These are phyloP conservation scores for Ophiognomonia clavigignenti-juglandacearum DNA, from an alignment of 2,329 filamentous ascomycete species.

Conservation along the genomic window DNA sequence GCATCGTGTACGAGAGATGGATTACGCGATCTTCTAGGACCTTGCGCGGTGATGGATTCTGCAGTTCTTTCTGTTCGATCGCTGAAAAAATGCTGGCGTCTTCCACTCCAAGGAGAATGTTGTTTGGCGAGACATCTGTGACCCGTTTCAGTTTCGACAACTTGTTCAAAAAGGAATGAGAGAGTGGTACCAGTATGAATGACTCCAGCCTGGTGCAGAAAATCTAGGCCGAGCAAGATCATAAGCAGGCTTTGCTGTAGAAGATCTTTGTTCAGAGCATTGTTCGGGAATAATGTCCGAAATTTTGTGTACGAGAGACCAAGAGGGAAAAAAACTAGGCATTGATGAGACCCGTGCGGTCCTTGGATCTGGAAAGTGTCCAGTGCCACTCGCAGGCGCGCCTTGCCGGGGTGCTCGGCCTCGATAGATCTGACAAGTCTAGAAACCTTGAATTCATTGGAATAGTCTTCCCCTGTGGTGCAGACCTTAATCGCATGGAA, in stretches of 20 bases:
- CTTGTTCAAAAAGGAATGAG: background rate
- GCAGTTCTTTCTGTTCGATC: slow-evolving; percentile 16
- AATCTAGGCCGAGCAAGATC: slow-evolving; percentile 17
- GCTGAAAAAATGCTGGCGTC: slow-evolving; percentile 15
- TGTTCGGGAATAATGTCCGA: background rate
- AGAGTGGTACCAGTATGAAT: slow-evolving; percentile 18
- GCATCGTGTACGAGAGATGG: slow-evolving; percentile 23
- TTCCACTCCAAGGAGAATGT: slow-evolving; percentile 21
- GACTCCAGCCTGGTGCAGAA: slow-evolving; percentile 17
- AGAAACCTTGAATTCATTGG: background rate
- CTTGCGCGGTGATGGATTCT: slow-evolving; percentile 22
- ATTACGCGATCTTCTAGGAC: slow-evolving; percentile 23
- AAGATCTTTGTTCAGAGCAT: slow-evolving; percentile 1
- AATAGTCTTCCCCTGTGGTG: background rate
- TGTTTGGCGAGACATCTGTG: slow-evolving; percentile 24
- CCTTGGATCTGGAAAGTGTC: background rate
- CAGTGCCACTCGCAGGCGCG: background rate
- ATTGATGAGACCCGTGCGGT: background rate
- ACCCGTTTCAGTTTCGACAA: background rate
- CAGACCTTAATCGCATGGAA: background rate
- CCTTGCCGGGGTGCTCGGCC: background rate
- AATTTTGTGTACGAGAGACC: background rate
- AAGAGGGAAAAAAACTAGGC: background rate
- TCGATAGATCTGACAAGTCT: background rate
- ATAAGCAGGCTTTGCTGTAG: slow-evolving; percentile 9